Evolutionary conservation across 2,329 filamentous ascomycete species (phyloP), one percentile per base, ranked within the genome.

Genomic region (Stylonectria norvegica): DNA sequence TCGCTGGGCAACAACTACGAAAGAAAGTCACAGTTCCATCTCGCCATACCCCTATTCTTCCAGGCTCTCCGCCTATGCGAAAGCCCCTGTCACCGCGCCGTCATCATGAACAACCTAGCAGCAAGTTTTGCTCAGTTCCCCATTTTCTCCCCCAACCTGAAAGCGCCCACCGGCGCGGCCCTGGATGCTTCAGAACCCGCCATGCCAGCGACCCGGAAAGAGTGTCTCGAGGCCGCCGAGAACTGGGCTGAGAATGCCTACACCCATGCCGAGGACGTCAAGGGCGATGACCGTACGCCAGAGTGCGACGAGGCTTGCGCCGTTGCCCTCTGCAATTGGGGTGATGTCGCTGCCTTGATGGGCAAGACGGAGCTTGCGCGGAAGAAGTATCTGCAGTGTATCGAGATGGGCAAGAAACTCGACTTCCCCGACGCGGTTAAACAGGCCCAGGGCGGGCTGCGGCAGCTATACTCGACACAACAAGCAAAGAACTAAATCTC

Each of bases 261-360:
- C 22, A 71, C 74, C 16, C 77, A 89, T 41, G 80, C 83, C 2
- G 71, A 72, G 6, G 75, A 78, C 19, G 83, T 94, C 29, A 66
- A 74, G 40, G 78, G 82, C 4, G 78, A 85, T 1, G 69, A 79
- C 4, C 73, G 87, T 28, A 86, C 81, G 3, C 74, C 83, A 35
- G 88, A 95, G 58, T 96, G 91, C 58, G 89, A 95, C 60, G 65
- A 85, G 40, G 87, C 85, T 2, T 96, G 90, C 57, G 85, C 85
- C 3, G 85, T 85, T 5, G 86, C 90, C 6, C 81, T 86, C n/a
- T 86, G 88, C 63, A 95, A 94, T 59, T 76, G 95, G 38, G 91
- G 83, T 17, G 86, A 94, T 55, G 83, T 96, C 52, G 84, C 86
- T 1, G 81, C 86, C 50, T 83, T 93, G 76, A 67, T 82, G 44